These are phyloP conservation scores for Marchantia paleacea DNA, from an alignment of 225 moss, liverwort and hornwort species.

Conservation along the genomic window DNA sequence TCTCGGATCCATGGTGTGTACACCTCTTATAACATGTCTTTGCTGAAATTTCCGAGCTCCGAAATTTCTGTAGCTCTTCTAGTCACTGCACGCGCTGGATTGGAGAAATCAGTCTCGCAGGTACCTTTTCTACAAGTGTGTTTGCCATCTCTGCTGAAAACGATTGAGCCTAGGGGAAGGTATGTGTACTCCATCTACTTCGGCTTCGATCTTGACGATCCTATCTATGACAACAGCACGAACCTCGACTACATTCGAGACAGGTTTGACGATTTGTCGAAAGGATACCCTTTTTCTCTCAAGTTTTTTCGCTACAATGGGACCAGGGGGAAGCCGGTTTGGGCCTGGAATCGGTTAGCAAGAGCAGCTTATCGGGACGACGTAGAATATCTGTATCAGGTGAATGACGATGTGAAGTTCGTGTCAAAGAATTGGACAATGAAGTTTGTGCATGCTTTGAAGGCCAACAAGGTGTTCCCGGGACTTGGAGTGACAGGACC, in stretches of 20 bases:
- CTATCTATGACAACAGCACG: slow-evolving; percentile 16
- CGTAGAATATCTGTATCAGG: slow-evolving; percentile 8
- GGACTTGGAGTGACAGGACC: slow-evolving; percentile 22
- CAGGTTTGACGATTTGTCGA: not conserved
- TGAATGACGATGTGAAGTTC: slow-evolving; percentile 23
- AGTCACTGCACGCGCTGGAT: slow-evolving; percentile 14
- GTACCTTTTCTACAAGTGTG: slow-evolving; percentile 18
- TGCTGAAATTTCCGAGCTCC: too few relatives aligned
- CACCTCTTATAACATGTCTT: not conserved
- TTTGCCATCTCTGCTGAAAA: slow-evolving; percentile 16
- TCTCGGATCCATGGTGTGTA: not conserved
- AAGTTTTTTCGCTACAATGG: slow-evolving; percentile 24
- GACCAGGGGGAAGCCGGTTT: slow-evolving; percentile 20
- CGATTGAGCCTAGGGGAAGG: not conserved
- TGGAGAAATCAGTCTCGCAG: slow-evolving; percentile 10
- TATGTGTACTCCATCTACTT: slow-evolving; percentile 15
- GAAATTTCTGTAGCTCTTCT: not conserved
- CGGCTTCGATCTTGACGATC: slow-evolving; percentile 22
- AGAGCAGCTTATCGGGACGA: slow-evolving; percentile 9
- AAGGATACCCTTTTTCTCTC: not conserved
- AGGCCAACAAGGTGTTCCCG: slow-evolving; percentile 5
- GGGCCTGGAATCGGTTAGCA: slow-evolving; percentile 25
- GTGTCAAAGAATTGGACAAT: slow-evolving; percentile 18
- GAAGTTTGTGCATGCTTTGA: slow-evolving; percentile 11
- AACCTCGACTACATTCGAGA: slow-evolving; percentile 11